Conservation (phyloP, 2,329 filamentous ascomycete species). For the Fusarium sp. region DNA sequence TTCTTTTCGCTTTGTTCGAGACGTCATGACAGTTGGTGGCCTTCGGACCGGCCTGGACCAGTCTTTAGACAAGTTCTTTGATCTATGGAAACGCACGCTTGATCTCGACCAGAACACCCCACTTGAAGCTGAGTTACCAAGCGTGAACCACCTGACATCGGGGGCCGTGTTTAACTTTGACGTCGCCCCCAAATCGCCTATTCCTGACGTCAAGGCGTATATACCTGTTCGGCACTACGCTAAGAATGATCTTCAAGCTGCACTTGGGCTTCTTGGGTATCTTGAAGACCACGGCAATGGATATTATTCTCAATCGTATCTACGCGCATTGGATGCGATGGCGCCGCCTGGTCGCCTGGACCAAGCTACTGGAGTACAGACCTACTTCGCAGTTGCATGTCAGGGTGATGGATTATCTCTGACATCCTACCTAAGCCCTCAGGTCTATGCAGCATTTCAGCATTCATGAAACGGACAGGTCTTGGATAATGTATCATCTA, state of each 20-base stretch:
- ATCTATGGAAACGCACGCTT: slow-evolving; percentile 1
- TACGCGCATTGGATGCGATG: not conserved
- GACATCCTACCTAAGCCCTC: slow-evolving; percentile 1
- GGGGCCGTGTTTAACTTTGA: not conserved
- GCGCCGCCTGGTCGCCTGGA: not conserved
- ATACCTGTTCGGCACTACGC: slow-evolving; percentile 5
- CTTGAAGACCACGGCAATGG: not conserved
- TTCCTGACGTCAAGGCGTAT: slow-evolving; percentile 9
- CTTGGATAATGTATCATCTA: no score
- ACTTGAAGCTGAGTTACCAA: not conserved
- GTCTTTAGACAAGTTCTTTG: not conserved
- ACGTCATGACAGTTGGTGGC: not conserved
- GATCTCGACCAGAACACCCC: not conserved
- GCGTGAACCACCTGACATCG: not conserved
- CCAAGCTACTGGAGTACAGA: not conserved
- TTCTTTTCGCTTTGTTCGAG: not conserved
- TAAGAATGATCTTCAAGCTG: not conserved
- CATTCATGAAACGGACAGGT: no score
- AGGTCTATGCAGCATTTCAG: not conserved
- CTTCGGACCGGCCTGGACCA: not conserved
- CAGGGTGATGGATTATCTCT: not conserved
- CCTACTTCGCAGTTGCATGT: not conserved
- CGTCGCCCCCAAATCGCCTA: not conserved
- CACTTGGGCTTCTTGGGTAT: not conserved
- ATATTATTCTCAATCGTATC: not conserved